Evolutionary conservation across 2,329 filamentous ascomycete genomes (phyloP).

Genomic region (Aspergillus quadricinctus): DNA sequence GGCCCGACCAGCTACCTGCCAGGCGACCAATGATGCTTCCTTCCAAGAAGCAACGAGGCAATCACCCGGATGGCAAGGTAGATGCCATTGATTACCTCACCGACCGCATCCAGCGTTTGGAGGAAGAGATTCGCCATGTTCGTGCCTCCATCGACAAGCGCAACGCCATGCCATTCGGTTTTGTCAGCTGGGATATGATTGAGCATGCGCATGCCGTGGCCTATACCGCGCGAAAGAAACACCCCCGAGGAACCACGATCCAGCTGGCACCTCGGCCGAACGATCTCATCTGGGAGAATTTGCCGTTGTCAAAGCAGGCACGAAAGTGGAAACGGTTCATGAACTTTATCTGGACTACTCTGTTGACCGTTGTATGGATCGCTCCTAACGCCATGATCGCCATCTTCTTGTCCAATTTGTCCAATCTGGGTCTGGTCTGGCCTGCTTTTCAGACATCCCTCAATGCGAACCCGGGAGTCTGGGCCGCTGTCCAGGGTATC

Average conservation of each 20-base stretch:
- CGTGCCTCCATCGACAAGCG: conserved; percentile 78
- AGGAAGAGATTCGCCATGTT: conserved; percentile 78
- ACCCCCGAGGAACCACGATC: conserved; percentile 72
- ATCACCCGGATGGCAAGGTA: conserved; percentile 66
- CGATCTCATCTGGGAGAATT: conserved; percentile 95
- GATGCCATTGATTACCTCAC: conserved; percentile 95
- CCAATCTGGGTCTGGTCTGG: conserved; percentile 78
- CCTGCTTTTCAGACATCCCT: conserved; percentile 64
- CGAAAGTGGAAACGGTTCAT: conserved; percentile 69
- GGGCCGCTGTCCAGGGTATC: conserved; percentile 90
- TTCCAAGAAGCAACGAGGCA: conserved; percentile 71
- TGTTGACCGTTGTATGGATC: conserved; percentile 82
- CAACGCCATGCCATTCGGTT: conserved; percentile 85
- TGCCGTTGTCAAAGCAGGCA: conserved; percentile 65
- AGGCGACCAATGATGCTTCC: conserved; percentile 74
- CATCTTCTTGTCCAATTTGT: conserved; percentile 83
- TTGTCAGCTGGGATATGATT: conserved; percentile 88
- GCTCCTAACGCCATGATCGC: conserved; percentile 91
- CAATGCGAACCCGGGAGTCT: conserved; percentile 59
- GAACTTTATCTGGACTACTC: conserved; percentile 77
- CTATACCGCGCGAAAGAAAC: conserved; percentile 74
- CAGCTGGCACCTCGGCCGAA: conserved; percentile 77
- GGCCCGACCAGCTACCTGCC: conserved; percentile 73
- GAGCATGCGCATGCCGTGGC: conserved; percentile 84
- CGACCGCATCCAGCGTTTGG: conserved; percentile 74